Percentiles rank a stretch among this genome's conserved stretches.
Evolutionary conservation across 352 stramenopile species (phyloP).

Genomic region (Blastocystis sp.): DNA sequence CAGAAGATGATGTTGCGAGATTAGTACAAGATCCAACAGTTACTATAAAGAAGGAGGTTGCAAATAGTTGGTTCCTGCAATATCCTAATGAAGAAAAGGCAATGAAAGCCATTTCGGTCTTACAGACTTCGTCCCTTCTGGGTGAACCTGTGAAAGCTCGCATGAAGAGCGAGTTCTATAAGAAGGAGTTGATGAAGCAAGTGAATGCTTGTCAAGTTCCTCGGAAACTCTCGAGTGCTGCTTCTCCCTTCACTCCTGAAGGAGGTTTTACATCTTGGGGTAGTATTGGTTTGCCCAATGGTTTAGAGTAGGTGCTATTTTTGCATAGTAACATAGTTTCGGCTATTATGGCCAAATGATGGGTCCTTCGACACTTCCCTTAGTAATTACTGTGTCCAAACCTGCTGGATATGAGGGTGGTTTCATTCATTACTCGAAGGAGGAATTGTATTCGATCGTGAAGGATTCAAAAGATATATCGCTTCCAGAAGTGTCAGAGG

Average conservation of each 20-base stretch:
- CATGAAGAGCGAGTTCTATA: constrained; percentile 63
- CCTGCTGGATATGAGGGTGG: not conserved
- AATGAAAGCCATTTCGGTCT: constrained; percentile 32
- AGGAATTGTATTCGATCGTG: constrained; percentile 51
- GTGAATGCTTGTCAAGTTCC: not conserved
- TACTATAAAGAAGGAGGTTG: constrained; percentile 53
- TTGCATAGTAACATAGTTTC: not conserved
- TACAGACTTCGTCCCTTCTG: constrained; percentile 49
- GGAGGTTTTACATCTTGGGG: not conserved
- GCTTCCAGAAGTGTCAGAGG: not conserved
- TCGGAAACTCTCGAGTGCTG: not conserved
- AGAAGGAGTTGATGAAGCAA: not conserved
- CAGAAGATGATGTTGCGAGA: constrained; percentile 55
- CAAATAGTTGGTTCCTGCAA: constrained; percentile 63
- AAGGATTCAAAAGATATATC: not conserved
- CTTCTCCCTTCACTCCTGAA: not conserved
- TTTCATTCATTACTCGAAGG: constrained; percentile 9
- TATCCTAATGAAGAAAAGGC: constrained; percentile 53
- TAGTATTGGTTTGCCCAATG: constrained; percentile 23
- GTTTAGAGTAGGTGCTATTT: not conserved
- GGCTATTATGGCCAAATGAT: constrained; percentile 13
- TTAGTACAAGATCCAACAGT: constrained; percentile 29
- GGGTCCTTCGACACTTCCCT: not conserved
- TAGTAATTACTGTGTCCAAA: constrained; percentile 31
- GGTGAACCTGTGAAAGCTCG: constrained; percentile 61